These are phyloP conservation scores for Colletotrichum tabaci DNA, from an alignment of 2,329 filamentous ascomycete genomes.

Conservation along the genomic window DNA sequence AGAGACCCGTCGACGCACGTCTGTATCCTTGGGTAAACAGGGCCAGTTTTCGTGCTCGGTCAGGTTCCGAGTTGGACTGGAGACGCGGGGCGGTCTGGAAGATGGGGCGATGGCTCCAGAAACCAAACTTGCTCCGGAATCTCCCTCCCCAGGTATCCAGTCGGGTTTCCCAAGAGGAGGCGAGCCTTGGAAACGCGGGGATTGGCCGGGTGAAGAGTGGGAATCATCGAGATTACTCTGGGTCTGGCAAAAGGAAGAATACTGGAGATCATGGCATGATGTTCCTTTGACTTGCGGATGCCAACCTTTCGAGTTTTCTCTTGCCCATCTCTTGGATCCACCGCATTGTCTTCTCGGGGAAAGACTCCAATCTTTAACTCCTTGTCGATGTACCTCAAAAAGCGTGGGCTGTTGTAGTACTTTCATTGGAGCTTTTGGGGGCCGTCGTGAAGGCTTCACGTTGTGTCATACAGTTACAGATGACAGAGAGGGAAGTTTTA, in stretches of 20 bases:
- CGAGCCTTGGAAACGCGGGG: slow-evolving; percentile 27
- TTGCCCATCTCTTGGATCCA: background rate
- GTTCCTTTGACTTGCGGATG: background rate
- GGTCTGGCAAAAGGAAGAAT: background rate
- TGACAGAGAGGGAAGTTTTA: too few relatives aligned
- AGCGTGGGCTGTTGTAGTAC: too few relatives aligned
- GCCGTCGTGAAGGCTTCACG: background rate
- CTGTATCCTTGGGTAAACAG: slow-evolving; percentile 6
- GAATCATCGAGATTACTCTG: background rate
- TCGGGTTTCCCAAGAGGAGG: background rate
- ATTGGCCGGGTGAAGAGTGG: slow-evolving; percentile 7
- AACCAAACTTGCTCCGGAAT: slow-evolving; percentile 14
- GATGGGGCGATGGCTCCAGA: slow-evolving; percentile 14
- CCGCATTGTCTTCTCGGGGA: background rate
- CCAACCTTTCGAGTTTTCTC: background rate
- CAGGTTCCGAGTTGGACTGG: slow-evolving; percentile 23
- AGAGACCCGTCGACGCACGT: background rate
- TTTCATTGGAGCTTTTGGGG: background rate
- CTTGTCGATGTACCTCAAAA: background rate
- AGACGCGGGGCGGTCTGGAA: slow-evolving; percentile 21
- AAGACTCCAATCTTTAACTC: background rate
- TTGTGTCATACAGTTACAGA: too few relatives aligned
- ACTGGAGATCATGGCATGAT: background rate
- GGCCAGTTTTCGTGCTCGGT: slow-evolving; percentile 27
- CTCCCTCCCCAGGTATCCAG: slow-evolving; percentile 26